phyloP scores from a whole-genome alignment of 2,329 filamentous ascomycete species.

The Elsinoe perseae region DNA sequence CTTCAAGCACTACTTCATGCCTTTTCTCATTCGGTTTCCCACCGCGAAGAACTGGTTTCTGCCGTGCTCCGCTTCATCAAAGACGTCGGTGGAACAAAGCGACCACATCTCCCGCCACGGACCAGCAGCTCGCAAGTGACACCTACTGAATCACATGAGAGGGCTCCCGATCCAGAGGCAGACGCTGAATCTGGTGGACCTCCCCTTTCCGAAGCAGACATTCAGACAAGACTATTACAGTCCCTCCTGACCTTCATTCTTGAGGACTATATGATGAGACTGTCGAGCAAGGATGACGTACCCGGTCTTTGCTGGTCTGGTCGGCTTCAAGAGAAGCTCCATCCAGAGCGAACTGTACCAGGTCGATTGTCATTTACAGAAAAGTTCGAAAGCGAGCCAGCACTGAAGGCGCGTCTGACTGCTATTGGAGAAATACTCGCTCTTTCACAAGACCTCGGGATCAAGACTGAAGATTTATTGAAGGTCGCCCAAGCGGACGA shows the following conservation, averaged over 20 bases:
- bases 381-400: slow-evolving; percentile 56
- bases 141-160: slow-evolving; percentile 21
- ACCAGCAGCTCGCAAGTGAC: slow-evolving; percentile 37
- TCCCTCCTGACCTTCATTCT: slow-evolving; percentile 71
- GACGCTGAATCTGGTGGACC: slow-evolving; percentile 36
- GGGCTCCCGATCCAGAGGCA: slow-evolving; percentile 51
- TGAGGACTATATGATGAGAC: slow-evolving; percentile 61
- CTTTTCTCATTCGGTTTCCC: slow-evolving; percentile 52
- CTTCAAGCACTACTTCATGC: slow-evolving; percentile 62
- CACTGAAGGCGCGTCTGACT: slow-evolving; percentile 54
- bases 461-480: slow-evolving; percentile 43
- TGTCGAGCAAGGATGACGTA: slow-evolving; percentile 35
- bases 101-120: slow-evolving; percentile 57
- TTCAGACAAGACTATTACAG: slow-evolving; percentile 60
- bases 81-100: slow-evolving; percentile 57
- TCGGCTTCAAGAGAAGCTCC: slow-evolving; percentile 59
- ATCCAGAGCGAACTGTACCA: slow-evolving; percentile 56
- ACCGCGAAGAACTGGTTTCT: slow-evolving; percentile 57
- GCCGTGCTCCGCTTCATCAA: slow-evolving; percentile 64
- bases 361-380: slow-evolving; percentile 55
- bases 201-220: slow-evolving; percentile 47
- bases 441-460: slow-evolving; percentile 51
- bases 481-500: slow-evolving; percentile 34
- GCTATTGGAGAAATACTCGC: slow-evolving; percentile 67
- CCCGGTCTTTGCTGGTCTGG: slow-evolving; percentile 45